Percentiles rank a stretch among this genome's conserved stretches.
Evolutionary conservation across 257 asterid species (phyloP).

Genomic region (Anisodus acutangulus): DNA sequence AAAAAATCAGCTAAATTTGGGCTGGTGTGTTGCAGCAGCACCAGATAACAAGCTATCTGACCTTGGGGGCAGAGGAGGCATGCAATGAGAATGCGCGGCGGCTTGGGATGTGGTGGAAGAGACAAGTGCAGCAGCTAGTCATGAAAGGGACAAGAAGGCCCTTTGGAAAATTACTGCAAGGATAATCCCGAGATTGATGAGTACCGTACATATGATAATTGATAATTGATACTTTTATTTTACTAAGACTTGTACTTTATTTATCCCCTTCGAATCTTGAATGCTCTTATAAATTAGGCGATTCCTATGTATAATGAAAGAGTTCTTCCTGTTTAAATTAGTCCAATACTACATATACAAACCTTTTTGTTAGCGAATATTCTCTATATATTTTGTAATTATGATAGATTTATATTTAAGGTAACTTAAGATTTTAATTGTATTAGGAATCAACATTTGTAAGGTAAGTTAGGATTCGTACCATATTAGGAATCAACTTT

Average conservation of each 20-base stretch:
- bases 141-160: slow-evolving; percentile 80
- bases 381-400: no score
- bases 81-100: slow-evolving; percentile 84
- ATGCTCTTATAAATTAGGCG: background rate
- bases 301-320: background rate
- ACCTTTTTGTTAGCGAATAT: background rate
- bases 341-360: background rate
- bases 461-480: no score
- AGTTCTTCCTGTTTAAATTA: background rate
- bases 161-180: slow-evolving; percentile 81
- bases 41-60: slow-evolving; percentile 66
- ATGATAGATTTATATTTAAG: no score
- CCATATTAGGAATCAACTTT: no score
- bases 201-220: slow-evolving; percentile 74
- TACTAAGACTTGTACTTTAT: background rate
- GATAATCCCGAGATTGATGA: slow-evolving; percentile 92
- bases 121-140: slow-evolving; percentile 96
- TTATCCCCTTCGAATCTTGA: background rate
- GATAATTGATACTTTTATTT: slow-evolving; percentile 43
- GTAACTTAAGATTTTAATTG: no score
- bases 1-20: slow-evolving; percentile 38
- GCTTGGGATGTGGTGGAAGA: slow-evolving; percentile 99
- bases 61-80: slow-evolving; percentile 69
- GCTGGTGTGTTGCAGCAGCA: slow-evolving; percentile 37
- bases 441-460: no score